Base-by-base conservation (phyloP, 2,329 filamentous ascomycete genomes). In the Colletotrichum navitas region DNA sequence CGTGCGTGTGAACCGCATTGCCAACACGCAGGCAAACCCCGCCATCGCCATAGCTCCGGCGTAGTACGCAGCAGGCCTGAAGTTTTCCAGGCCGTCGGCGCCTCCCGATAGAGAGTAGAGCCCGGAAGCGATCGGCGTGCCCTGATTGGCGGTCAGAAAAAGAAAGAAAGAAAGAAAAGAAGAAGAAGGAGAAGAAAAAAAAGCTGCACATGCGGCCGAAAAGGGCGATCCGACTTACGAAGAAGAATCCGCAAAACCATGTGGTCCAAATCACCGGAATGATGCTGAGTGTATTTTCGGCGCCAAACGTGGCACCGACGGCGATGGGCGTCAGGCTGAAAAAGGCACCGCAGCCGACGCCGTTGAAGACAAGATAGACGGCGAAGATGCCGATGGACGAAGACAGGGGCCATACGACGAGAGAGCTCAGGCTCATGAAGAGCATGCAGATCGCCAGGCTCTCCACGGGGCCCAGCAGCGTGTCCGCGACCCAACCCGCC, bases 181-280 rank as follows among this genome's bases (percentile, higher is more conserved):
- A 45, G 5, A 45, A n/a, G 10, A 45, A 45, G n/a, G 6, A 14
- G 6, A 41, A 2, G 1, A 45, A 45, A 21, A 43, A 43, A 10
- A 21, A 18, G 41, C 4, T 2, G 1, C 16, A 1, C 14, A 11
- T 18, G 10, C 43, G 10, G 45, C 8, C n/a, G 6, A 4, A 12
- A 16, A 5, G 21, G 24, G 21, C 24, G 12, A 32, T 5, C 2
- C 7, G 18, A 64, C 77, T 74, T 24, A 78, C 77, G 18, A 78
- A 75, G 36, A 78, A 77, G 63, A 76, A 78, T 0, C 77, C 77
- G 52, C 77, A 77, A 14, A 78, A 75, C 77, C 77, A 78, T 0
- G 74, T 72, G 18, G 74, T 74, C 77, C 77, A 78, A 39, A 78
- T 64, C 7, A 78, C 74, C 1, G 77, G 77, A 3, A 78, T 67